Percentiles rank a stretch among this genome's conserved stretches.
Evolutionary conservation across 108 stramenopile species (phyloP).

Genomic region (Nannochloropsis salina): DNA sequence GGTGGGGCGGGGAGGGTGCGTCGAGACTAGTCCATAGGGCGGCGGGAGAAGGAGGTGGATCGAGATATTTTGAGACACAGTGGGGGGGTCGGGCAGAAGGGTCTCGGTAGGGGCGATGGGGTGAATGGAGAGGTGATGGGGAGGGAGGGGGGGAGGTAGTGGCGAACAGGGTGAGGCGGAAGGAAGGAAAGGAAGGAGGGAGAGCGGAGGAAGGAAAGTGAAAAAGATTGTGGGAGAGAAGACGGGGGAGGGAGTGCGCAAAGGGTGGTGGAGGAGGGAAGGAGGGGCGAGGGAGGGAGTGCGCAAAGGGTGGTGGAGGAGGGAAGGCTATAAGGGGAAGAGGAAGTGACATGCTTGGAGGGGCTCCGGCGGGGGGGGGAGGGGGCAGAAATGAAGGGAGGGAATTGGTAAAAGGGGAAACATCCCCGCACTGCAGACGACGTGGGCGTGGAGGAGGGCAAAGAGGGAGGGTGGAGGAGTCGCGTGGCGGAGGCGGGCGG

Average conservation of each 20-base stretch:
- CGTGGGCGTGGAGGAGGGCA: too few species aligned
- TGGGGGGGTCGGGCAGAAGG: background rate
- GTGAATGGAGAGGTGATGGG: background rate
- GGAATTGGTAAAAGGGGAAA: too few species aligned
- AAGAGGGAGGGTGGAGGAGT: too few species aligned
- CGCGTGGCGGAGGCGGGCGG: too few species aligned
- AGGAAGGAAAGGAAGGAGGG: background rate
- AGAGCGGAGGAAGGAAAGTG: background rate
- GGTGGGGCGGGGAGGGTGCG: background rate
- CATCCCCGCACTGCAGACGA: too few species aligned
- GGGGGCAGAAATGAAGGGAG: too few species aligned
- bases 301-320: background rate
- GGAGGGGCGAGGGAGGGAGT: background rate
- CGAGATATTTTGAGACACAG: background rate
- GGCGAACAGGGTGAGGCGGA: background rate
- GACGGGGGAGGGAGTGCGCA: background rate
- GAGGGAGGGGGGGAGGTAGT: background rate
- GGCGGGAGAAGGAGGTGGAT: background rate
- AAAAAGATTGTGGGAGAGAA: background rate
- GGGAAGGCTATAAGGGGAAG: too few species aligned
- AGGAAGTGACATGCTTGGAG: too few species aligned
- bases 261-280: background rate
- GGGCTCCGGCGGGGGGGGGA: too few species aligned
- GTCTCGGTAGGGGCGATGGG: background rate
- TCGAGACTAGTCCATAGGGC: background rate